A percentile compares a stretch with the other conserved stretches of the same genome.
Evolutionary conservation across 192 early-diverging fungal species (phyloP).

Genomic region (Backusella morwellensis): DNA sequence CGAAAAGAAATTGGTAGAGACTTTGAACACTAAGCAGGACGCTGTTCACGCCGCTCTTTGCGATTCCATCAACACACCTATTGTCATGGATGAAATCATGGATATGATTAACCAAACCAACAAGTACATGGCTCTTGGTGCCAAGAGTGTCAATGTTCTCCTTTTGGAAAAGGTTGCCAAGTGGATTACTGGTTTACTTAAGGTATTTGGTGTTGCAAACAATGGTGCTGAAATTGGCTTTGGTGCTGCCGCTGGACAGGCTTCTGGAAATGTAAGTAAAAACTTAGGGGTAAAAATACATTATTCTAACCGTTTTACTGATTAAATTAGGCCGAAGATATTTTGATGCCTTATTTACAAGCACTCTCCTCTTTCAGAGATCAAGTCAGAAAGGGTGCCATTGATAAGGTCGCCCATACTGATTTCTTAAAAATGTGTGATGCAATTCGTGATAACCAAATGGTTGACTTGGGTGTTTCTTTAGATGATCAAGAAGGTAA

Average conservation of each 20-base stretch:
- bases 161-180: conserved; percentile 74
- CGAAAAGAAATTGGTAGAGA: conserved; percentile 70
- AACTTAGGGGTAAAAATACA: neutral
- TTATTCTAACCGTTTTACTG: neutral
- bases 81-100: conserved; percentile 77
- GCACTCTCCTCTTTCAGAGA: conserved; percentile 89
- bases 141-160: conserved; percentile 59
- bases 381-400: conserved; percentile 73
- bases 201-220: conserved; percentile 81
- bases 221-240: conserved; percentile 71
- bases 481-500: conserved; percentile 88
- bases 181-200: conserved; percentile 81
- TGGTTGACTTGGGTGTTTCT: conserved; percentile 85
- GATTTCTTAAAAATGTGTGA: conserved; percentile 80
- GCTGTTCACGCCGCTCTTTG: conserved; percentile 83
- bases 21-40: conserved; percentile 63
- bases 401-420: conserved; percentile 42
- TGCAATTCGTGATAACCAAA: conserved; percentile 83
- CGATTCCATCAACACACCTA: conserved; percentile 91
- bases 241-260: conserved; percentile 34
- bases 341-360: conserved; percentile 75
- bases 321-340: conserved; percentile 47
- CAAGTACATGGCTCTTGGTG: conserved; percentile 70
- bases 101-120: conserved; percentile 79
- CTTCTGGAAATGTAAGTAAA: conserved; percentile 39